Evolutionary conservation across 2,329 filamentous ascomycete species (phyloP).

Genomic region (Neocucurbitaria cava): DNA sequence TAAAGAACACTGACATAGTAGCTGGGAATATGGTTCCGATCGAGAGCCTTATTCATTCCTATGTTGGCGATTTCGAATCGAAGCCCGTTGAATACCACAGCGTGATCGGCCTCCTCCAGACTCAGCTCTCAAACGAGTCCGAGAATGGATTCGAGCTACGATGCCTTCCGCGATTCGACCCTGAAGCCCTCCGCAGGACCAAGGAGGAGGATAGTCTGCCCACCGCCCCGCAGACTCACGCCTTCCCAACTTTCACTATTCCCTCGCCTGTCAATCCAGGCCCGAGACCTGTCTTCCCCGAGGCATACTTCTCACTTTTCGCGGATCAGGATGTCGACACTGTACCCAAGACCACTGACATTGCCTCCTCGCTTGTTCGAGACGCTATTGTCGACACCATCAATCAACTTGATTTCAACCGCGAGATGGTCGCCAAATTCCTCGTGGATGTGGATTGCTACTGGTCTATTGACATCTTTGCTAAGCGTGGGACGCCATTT

Average conservation of each 20-base stretch:
- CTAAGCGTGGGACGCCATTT: slow-evolving; percentile 91
- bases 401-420: slow-evolving; percentile 92
- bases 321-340: slow-evolving; percentile 85
- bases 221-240: slow-evolving; percentile 67
- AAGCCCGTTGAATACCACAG: slow-evolving; percentile 71
- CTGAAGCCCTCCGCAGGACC: slow-evolving; percentile 59
- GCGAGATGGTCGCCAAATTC: slow-evolving; percentile 83
- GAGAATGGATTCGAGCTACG: slow-evolving; percentile 76
- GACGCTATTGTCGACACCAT: slow-evolving; percentile 91
- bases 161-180: slow-evolving; percentile 64
- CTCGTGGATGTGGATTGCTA: slow-evolving; percentile 95
- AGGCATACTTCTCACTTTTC: slow-evolving; percentile 94
- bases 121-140: slow-evolving; percentile 81
- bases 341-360: slow-evolving; percentile 77
- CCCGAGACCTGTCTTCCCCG: slow-evolving; percentile 80
- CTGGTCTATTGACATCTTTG: slow-evolving; percentile 87
- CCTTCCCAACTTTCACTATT: slow-evolving; percentile 76
- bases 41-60: slow-evolving; percentile 86
- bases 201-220: slow-evolving; percentile 56
- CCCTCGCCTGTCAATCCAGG: slow-evolving; percentile 79
- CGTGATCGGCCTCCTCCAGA: slow-evolving; percentile 81
- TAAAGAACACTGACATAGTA: slow-evolving; percentile 95
- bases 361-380: slow-evolving; percentile 82
- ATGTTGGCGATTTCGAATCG: slow-evolving; percentile 68
- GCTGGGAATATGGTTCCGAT: slow-evolving; percentile 86